phyloP scores from a whole-genome alignment of 1,139 yeast species.

The Geotrichum fermentans region DNA sequence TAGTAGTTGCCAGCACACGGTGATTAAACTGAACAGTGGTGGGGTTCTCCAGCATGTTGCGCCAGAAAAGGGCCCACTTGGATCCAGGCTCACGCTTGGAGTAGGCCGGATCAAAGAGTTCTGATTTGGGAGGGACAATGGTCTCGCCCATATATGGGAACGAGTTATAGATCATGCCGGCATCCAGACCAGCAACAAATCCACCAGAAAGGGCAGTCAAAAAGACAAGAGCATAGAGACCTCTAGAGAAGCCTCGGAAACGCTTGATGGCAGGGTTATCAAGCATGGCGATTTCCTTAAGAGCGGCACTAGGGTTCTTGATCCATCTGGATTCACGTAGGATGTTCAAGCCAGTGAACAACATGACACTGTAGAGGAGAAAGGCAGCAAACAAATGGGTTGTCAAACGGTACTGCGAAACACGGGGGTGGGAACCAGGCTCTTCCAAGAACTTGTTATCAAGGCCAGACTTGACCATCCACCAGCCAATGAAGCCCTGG shows the following conservation, averaged over 20 bases:
- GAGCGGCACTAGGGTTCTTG: slow-evolving; percentile 52
- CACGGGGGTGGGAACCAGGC: slow-evolving; percentile 83
- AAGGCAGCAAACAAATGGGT: slow-evolving; percentile 95
- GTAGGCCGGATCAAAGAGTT: slow-evolving; percentile 71
- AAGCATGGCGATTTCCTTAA: slow-evolving; percentile 49
- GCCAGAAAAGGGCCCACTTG: slow-evolving; percentile 70
- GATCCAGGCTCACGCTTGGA: slow-evolving; percentile 38
- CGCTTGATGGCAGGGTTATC: slow-evolving; percentile 55
- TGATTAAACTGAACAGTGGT: slow-evolving; percentile 92
- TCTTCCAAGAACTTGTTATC: slow-evolving; percentile 76
- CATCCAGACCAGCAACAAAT: slow-evolving; percentile 96
- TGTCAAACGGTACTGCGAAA: slow-evolving; percentile 89
- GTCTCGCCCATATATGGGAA: slow-evolving; percentile 91
- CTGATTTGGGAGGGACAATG: slow-evolving; percentile 65
- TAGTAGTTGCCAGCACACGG: slow-evolving; percentile 75
- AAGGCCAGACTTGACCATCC: slow-evolving; percentile 98
- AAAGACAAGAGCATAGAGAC: slow-evolving; percentile 64
- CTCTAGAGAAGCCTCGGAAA: slow-evolving; percentile 52
- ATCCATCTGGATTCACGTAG: slow-evolving; percentile 70
- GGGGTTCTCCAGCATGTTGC: slow-evolving; percentile 92
- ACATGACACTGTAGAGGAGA: slow-evolving; percentile 77
- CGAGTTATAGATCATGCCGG: slow-evolving; percentile 91
- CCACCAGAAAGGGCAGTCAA: slow-evolving; percentile 95
- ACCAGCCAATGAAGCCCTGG: slow-evolving; percentile 98
- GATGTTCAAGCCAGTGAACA: slow-evolving; percentile 84